phyloP scores from a whole-genome alignment of 352 stramenopile genomes.

The Pythium guiyangense region DNA sequence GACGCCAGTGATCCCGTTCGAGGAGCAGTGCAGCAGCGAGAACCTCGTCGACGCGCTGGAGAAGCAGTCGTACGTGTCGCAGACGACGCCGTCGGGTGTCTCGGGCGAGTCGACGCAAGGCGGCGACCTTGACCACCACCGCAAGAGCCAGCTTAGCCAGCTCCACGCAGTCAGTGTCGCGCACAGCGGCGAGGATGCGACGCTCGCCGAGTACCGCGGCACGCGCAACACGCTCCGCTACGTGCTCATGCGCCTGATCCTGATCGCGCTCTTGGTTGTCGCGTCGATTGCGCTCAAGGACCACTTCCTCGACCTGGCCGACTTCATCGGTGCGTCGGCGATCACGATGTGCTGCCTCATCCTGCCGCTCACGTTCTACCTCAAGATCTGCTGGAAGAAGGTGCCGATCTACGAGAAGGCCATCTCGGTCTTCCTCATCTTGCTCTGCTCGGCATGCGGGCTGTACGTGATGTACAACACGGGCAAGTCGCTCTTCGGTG shows the following conservation, averaged over 20 bases:
- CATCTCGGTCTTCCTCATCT: conserved; percentile 14
- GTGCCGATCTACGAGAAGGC: conserved; percentile 18
- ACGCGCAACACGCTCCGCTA: neutral
- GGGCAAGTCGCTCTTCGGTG: conserved; percentile 15
- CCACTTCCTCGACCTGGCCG: too few species aligned
- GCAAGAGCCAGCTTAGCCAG: too few species aligned
- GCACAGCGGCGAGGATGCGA: too few species aligned
- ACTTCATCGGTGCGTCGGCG: conserved; percentile 24
- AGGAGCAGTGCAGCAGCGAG: too few species aligned
- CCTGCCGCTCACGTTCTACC: conserved; percentile 27
- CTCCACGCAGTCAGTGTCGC: too few species aligned
- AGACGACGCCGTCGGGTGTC: conserved; percentile 11
- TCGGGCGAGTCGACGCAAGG: conserved; percentile 11
- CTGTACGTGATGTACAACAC: conserved; percentile 18
- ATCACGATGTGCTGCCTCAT: conserved; percentile 24
- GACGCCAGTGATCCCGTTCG: too few species aligned
- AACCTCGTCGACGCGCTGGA: too few species aligned
- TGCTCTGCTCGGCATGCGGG: conserved; percentile 19
- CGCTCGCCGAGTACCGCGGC: too few species aligned
- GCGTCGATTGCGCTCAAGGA: too few species aligned
- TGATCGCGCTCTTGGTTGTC: too few species aligned
- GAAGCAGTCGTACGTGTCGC: neutral
- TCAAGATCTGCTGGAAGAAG: conserved; percentile 21
- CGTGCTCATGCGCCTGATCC: too few species aligned
- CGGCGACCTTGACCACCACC: too few species aligned